Base-by-base conservation (phyloP, 129 eudicot species). In the Deinandra increscens region DNA sequence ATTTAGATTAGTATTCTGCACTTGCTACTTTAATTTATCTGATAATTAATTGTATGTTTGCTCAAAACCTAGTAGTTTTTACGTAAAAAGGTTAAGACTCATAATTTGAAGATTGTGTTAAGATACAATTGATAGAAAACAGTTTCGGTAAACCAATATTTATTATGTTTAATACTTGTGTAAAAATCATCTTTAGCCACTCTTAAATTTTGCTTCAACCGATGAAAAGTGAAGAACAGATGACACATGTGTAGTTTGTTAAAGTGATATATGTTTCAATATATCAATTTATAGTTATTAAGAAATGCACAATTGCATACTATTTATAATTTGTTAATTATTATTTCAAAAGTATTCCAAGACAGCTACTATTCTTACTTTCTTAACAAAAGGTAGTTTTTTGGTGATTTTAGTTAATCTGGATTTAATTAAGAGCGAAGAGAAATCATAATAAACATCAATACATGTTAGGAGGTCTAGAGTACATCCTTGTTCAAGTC, bases 101-200 rank as follows among this genome's bases (percentile, higher is more conserved):
- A 6, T 54, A 39, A 39, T 11, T 20, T 70, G 53, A 71, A 43
- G 44, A 22, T 42, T 31, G 38, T 38, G 19, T 18, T 17, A 14
- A 5, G 18, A 42, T 56, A 41, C 55, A 55, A 22, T n/a, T 20
- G 66, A 56, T 70, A 14, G 44, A 17, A 39, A 18, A 22, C 66
- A 42, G 4, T 44, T 37, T 41, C 54, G 23, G n/a, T n/a, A n/a
- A n/a, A n/a, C n/a, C n/a, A n/a, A n/a, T n/a, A n/a, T n/a, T n/a
- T 69, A 38, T 38, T 31, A 18, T 71, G 68, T 60, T 13, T 72
- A 6, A 4, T 18, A 61, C 61, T 61, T 60, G 61, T 33, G 43
- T 31, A 31, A 71, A 9, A 29, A 9, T 33, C 33, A 23, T 71
- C 6, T 43, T 26, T 14, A 56, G 3, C 54, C 59, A 71, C 33